Conservation (phyloP, 495 filamentous ascomycete genomes). For the Penicillium arizonense region DNA sequence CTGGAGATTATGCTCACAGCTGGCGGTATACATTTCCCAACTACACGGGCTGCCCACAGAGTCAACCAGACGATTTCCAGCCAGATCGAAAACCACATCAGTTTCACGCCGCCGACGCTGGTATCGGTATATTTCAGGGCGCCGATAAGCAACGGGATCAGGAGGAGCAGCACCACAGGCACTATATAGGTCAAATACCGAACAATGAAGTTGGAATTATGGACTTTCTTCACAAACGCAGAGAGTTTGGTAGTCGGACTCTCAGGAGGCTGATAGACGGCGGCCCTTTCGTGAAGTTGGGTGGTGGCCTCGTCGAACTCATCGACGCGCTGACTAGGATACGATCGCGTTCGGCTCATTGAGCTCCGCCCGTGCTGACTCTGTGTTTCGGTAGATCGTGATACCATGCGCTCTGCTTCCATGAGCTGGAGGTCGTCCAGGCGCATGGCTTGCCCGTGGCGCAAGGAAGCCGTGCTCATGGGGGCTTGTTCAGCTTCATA, state of each 20-base stretch:
- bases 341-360: conserved; percentile 49
- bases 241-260: conserved; percentile 62
- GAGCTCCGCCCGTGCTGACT: conserved; percentile 38
- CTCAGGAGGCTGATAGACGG: conserved; percentile 65
- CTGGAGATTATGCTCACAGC: conserved; percentile 65
- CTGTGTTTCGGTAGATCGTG: conserved; percentile 47
- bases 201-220: conserved; percentile 71
- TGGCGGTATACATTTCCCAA: conserved; percentile 72
- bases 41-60: conserved; percentile 75
- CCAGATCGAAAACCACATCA: conserved; percentile 95
- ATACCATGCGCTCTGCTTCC: conserved; percentile 75
- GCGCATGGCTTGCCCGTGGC: conserved; percentile 65
- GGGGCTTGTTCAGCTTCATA: conserved; percentile 23
- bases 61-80: conserved; percentile 91
- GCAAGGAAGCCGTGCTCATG: conserved; percentile 48
- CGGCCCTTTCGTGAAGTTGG: conserved; percentile 68
- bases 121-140: conserved; percentile 61
- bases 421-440: conserved; percentile 84
- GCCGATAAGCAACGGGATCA: conserved; percentile 81
- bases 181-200: conserved; percentile 87
- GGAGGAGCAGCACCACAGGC: conserved; percentile 68
- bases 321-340: conserved; percentile 62
- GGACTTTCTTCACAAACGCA: conserved; percentile 63
- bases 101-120: conserved; percentile 69
- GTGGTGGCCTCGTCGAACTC: conserved; percentile 79